Base-by-base conservation (phyloP, 306 rosid species). In the Aeschynomene evenia region DNA sequence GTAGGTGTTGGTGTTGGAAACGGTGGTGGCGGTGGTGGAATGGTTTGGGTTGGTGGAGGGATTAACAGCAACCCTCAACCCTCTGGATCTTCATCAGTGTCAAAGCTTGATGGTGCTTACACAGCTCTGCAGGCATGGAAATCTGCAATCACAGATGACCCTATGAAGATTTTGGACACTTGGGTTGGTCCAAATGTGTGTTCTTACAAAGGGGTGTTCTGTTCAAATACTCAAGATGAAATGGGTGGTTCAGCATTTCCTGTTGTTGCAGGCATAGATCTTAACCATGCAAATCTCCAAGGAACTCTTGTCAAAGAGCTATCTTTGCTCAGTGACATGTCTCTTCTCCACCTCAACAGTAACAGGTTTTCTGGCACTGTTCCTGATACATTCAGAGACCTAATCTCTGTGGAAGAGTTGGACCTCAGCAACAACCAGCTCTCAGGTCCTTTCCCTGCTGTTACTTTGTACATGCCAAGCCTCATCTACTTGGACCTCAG, bases 371-470 rank as follows among this genome's bases (percentile, higher is more conserved):
- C 85, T 10, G 96, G 96, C 60, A 60, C 80, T 22, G 50, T 94
- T 42, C 99, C 99, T 59, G 89, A 82, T 15, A 57, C 88, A 52
- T 85, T 91, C 72, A 71, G 37, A 36, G 89, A 86, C 64, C 96
- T 91, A 31, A 6, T 55, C 0, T 73, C 82, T 14, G 83, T 94
- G 23, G 85, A 82, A 80, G 99, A 94, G 80, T 79, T 94, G 26
- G 99, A 94, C 79, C 81, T 94, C 62, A 94, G 99, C 71, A 94
- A 94, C 83, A 94, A 94, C 77, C 82, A 78, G 9, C 79, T 94
- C 37, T 94, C 96, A 16, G 99, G 99, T 68, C 63, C 85, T 19
- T 94, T 94, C 66, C 99, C 97, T 22, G 9, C 21, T 24, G 84
- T 52, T 48, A 77, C 82, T 16, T 73, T 94, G 15, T 76, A 81